Conservation (phyloP, 768 basidiomycete species). For the Boletus rubropictus region DNA sequence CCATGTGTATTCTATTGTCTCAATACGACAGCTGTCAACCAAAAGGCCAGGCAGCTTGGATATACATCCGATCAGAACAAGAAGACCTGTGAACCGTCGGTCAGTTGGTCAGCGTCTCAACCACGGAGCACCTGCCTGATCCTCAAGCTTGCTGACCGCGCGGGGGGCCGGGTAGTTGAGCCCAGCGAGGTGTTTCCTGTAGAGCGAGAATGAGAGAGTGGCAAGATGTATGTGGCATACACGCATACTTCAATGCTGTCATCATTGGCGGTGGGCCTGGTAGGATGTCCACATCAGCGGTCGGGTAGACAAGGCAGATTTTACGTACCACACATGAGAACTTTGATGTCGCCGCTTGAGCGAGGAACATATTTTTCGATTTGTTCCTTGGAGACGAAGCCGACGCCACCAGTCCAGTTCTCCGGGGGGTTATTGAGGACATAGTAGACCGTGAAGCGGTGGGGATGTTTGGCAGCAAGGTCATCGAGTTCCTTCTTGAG, state of each 20-base stretch:
- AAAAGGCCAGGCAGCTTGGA: background rate
- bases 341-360: conserved; percentile 60
- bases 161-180: conserved; percentile 85
- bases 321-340: conserved; percentile 79
- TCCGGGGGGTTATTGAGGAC: conserved; percentile 93
- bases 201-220: conserved; percentile 1
- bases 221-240: background rate
- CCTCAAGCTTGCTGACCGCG: conserved; percentile 87
- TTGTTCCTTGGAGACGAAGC: conserved; percentile 91
- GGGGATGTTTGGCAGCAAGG: conserved; percentile 55
- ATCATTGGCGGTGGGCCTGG: conserved; percentile 74
- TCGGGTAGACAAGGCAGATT: conserved; percentile 6
- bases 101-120: conserved; percentile 11
- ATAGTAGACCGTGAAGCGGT: conserved; percentile 76
- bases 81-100: conserved; percentile 31
- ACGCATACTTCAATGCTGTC: conserved; percentile 71
- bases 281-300: background rate
- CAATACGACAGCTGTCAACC: conserved; percentile 4
- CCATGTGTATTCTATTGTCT: background rate
- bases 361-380: conserved; percentile 78
- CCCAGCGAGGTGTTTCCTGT: conserved; percentile 81
- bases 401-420: conserved; percentile 82
- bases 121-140: conserved; percentile 49
- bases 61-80: conserved; percentile 30
- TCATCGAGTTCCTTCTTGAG: conserved; percentile 83